Conservation (phyloP, 441 rosid genomes). For the Monsonia emarginata region DNA sequence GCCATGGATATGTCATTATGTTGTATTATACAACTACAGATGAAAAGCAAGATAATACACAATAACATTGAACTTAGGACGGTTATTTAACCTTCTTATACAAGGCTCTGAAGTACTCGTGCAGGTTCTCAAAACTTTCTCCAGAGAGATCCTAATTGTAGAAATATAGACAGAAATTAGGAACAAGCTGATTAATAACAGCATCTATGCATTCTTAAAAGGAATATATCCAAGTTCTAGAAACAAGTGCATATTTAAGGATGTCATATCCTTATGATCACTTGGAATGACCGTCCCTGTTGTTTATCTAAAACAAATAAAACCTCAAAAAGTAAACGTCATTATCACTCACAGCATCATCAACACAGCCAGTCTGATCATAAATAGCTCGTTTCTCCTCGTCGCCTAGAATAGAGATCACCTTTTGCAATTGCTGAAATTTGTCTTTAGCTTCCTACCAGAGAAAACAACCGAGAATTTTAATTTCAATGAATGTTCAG, state of each 20-base stretch:
- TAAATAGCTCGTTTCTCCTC: constrained; percentile 73
- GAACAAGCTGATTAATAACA: neutral
- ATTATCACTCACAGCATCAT: constrained; percentile 81
- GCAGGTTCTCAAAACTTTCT: constrained; percentile 60
- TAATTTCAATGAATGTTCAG: neutral
- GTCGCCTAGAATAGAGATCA: constrained; percentile 78
- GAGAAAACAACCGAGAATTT: constrained; percentile 4
- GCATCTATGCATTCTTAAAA: neutral
- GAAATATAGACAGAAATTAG: constrained; percentile 12
- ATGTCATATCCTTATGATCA: neutral
- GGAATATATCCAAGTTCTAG: neutral
- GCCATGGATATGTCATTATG: too few relatives aligned
- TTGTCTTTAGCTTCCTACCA: constrained; percentile 84
- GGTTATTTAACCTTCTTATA: constrained; percentile 50
- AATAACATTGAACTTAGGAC: constrained; percentile 5
- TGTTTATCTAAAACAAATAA: neutral
- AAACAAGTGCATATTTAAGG: neutral
- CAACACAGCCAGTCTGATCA: constrained; percentile 83
- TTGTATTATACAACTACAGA: neutral
- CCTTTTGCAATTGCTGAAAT: constrained; percentile 89
- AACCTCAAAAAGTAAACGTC: too few relatives aligned
- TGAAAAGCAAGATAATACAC: constrained; percentile 3
- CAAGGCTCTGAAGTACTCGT: constrained; percentile 52
- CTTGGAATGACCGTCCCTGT: neutral
- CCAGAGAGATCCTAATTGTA: constrained; percentile 65